A percentile compares a stretch with the other conserved stretches of the same genome.
These are phyloP conservation scores for Aschersonia sp. DNA, from an alignment of 2,329 filamentous ascomycete genomes.

Conservation along the genomic window DNA sequence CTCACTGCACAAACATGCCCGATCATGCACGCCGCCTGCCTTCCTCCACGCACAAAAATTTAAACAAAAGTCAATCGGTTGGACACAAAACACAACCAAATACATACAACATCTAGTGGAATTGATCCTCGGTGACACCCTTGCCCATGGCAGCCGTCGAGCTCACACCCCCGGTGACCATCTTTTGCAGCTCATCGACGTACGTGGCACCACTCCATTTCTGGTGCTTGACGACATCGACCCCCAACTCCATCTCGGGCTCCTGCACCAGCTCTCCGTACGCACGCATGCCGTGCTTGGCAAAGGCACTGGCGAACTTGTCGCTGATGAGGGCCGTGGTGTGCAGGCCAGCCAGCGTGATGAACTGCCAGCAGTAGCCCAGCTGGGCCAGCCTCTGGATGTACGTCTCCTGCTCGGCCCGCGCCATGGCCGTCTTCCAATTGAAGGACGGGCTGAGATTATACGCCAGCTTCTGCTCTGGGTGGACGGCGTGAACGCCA, in stretches of 20 bases:
- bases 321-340: conserved; percentile 87
- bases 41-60: background rate
- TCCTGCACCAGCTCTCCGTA: conserved; percentile 97
- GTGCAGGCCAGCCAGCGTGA: conserved; percentile 95
- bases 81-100: background rate
- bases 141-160: conserved; percentile 93
- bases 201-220: conserved; percentile 97
- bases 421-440: conserved; percentile 95
- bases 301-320: conserved; percentile 73
- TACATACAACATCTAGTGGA: conserved; percentile 24
- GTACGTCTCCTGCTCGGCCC: conserved; percentile 90
- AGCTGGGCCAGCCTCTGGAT: conserved; percentile 75
- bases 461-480: conserved; percentile 96
- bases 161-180: conserved; percentile 87
- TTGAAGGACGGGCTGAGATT: conserved; percentile 99
- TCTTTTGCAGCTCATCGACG: conserved; percentile 88
- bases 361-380: conserved; percentile 99
- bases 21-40: background rate
- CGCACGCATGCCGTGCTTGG: conserved; percentile 77
- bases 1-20: no score
- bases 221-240: conserved; percentile 97
- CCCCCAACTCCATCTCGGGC: conserved; percentile 79
- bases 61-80: background rate
- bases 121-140: conserved; percentile 97
- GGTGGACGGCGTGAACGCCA: conserved; percentile 87